Evolutionary conservation across 805 yeast genomes (phyloP).

Genomic region (Phaffomyces opuntiae): DNA sequence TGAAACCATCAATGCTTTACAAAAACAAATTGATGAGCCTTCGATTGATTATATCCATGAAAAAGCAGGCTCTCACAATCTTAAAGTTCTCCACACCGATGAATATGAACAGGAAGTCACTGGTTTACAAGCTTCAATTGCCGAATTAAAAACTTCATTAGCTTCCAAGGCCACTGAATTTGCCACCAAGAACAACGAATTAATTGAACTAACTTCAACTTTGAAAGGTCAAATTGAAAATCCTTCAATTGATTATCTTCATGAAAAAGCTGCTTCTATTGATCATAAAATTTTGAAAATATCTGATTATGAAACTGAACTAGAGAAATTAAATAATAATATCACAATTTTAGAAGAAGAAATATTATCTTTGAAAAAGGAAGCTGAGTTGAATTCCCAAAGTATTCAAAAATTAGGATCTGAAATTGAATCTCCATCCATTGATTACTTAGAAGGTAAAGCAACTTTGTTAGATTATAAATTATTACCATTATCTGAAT

Average conservation of each 20-base stretch:
- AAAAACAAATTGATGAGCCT: too few relatives aligned
- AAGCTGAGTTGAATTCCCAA: neutral
- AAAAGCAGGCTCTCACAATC: too few relatives aligned
- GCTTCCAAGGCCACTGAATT: too few relatives aligned
- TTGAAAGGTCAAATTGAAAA: slow-evolving; percentile 4
- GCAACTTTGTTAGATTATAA: slow-evolving; percentile 13
- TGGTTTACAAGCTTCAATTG: too few relatives aligned
- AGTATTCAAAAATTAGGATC: neutral
- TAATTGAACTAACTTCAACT: too few relatives aligned
- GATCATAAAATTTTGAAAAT: neutral
- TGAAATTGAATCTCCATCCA: slow-evolving; percentile 4
- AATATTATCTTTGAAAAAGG: neutral
- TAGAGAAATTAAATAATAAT: slow-evolving; percentile 6
- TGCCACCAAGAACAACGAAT: too few relatives aligned
- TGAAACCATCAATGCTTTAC: too few relatives aligned
- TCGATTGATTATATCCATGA: too few relatives aligned
- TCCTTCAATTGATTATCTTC: slow-evolving; percentile 29
- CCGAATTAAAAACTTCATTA: too few relatives aligned
- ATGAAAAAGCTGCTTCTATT: slow-evolving; percentile 15
- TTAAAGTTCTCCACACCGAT: too few relatives aligned
- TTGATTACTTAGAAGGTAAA: slow-evolving; percentile 13
- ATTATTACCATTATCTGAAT: slow-evolving; percentile 10
- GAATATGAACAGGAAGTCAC: too few relatives aligned
- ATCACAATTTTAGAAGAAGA: slow-evolving; percentile 14
- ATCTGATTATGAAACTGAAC: slow-evolving; percentile 1